Conservation (phyloP, 352 stramenopile species). For the Pythium rishiriense region DNA sequence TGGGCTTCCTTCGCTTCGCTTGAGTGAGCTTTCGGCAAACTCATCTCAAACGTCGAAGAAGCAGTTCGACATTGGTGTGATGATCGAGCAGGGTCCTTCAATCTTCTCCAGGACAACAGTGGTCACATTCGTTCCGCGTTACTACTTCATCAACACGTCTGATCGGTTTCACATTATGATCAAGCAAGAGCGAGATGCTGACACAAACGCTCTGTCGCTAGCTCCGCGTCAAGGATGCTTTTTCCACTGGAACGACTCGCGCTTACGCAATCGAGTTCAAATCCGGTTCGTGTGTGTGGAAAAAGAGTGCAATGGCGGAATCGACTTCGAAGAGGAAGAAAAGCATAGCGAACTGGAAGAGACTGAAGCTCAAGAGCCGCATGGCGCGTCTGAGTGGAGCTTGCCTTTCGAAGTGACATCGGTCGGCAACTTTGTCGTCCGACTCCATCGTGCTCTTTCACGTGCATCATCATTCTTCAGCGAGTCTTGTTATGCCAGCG, state of each 20-base stretch:
- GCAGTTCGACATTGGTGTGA: constrained; percentile 84
- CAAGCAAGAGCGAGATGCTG: constrained; percentile 55
- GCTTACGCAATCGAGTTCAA: constrained; percentile 64
- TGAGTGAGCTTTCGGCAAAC: constrained; percentile 27
- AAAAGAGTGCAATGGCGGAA: constrained; percentile 5
- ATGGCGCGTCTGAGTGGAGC: constrained; percentile 66
- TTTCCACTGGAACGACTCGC: constrained; percentile 77
- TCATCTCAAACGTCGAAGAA: constrained; percentile 44
- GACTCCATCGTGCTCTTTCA: constrained; percentile 60
- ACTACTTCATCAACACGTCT: constrained; percentile 81
- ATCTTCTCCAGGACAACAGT: constrained; percentile 79
- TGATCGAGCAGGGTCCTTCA: constrained; percentile 78
- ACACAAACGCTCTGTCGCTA: constrained; percentile 40
- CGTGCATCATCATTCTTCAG: constrained; percentile 32
- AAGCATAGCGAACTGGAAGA: constrained; percentile 4
- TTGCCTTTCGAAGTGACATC: constrained; percentile 76
- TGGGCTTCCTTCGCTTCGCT: constrained; percentile 46
- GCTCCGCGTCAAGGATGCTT: constrained; percentile 62
- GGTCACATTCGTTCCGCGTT: constrained; percentile 78
- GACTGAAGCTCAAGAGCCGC: constrained; percentile 1
- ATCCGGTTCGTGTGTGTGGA: constrained; percentile 58
- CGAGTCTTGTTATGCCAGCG: constrained; percentile 18
- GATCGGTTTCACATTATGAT: constrained; percentile 63
- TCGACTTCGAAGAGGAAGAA: constrained; percentile 14
- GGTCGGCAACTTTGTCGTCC: constrained; percentile 79